Evolutionary conservation across 73 alveolate genomes (phyloP).

Genomic region (Breviolum minutum): DNA sequence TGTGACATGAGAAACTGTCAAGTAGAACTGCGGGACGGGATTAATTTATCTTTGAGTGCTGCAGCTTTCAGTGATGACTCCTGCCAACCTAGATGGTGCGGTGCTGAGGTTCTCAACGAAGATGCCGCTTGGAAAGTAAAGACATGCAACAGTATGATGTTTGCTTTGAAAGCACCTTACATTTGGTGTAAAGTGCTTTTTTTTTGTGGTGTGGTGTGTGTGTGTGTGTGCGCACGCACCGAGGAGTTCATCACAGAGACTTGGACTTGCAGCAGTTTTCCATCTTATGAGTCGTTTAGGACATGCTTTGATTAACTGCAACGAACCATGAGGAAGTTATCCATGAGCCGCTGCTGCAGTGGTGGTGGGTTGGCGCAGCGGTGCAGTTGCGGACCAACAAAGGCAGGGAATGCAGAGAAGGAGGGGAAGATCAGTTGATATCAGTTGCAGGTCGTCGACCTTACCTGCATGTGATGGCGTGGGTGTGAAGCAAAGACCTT

Average conservation of each 20-base stretch:
- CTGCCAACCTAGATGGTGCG: not conserved
- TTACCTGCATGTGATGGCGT: not conserved
- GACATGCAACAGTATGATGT: too few species aligned
- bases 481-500: too few species aligned
- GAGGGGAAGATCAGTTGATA: too few species aligned
- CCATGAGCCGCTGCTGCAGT: conserved; percentile 91
- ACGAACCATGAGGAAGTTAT: conserved; percentile 36
- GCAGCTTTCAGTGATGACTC: not conserved
- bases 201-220: not conserved
- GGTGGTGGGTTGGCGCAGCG: conserved; percentile 95
- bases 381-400: conserved; percentile 66
- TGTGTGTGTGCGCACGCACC: not conserved
- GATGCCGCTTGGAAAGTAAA: conserved; percentile 30
- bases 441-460: too few species aligned
- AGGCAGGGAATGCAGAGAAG: conserved; percentile 5
- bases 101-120: conserved; percentile 32
- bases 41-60: not conserved
- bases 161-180: too few species aligned
- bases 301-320: not conserved
- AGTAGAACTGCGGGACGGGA: not conserved
- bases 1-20: not conserved
- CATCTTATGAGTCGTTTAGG: not conserved
- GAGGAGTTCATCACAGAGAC: conserved; percentile 20
- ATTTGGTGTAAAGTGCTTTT: too few species aligned
- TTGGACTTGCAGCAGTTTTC: conserved; percentile 15